Percentiles rank a stretch among this genome's conserved stretches.
These are phyloP conservation scores for Hortaea werneckii DNA, from an alignment of 2,329 filamentous ascomycete genomes.

Conservation along the genomic window DNA sequence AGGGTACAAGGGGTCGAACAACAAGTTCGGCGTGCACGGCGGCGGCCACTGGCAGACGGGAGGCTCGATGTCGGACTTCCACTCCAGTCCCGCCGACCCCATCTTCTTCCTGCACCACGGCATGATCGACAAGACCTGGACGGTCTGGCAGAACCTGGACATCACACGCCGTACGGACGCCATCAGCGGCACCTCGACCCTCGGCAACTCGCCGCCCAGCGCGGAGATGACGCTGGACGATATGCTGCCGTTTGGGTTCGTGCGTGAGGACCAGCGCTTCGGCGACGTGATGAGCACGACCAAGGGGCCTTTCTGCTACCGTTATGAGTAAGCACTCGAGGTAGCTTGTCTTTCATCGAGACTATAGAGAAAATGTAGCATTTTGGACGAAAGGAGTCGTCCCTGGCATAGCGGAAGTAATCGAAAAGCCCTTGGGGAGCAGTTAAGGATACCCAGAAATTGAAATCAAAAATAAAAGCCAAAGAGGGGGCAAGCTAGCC, in stretches of 20 bases:
- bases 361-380: too few relatives aligned
- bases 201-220: constrained; percentile 34
- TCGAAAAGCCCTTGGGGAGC: too few relatives aligned
- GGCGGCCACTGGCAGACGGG: constrained; percentile 40
- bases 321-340: constrained; percentile 16
- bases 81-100: constrained; percentile 37
- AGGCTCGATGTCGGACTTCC: constrained; percentile 36
- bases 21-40: constrained; percentile 32
- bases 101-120: constrained; percentile 41
- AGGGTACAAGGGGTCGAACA: constrained; percentile 19
- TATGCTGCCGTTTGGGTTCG: constrained; percentile 25
- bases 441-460: too few relatives aligned
- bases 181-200: constrained; percentile 36
- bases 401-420: too few relatives aligned
- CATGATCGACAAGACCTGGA: constrained; percentile 39
- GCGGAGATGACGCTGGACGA: constrained; percentile 38
- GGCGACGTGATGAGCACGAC: constrained; percentile 24
- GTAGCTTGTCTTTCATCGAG: too few relatives aligned
- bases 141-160: constrained; percentile 42
- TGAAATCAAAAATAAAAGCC: too few relatives aligned
- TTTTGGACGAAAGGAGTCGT: too few relatives aligned
- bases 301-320: constrained; percentile 23
- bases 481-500: too few relatives aligned
- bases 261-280: constrained; percentile 15
- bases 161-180: constrained; percentile 27